Evolutionary conservation across 208 protist species (phyloP), one percentile per base, ranked within the genome.

Genomic region (Crithidia thermophila): DNA sequence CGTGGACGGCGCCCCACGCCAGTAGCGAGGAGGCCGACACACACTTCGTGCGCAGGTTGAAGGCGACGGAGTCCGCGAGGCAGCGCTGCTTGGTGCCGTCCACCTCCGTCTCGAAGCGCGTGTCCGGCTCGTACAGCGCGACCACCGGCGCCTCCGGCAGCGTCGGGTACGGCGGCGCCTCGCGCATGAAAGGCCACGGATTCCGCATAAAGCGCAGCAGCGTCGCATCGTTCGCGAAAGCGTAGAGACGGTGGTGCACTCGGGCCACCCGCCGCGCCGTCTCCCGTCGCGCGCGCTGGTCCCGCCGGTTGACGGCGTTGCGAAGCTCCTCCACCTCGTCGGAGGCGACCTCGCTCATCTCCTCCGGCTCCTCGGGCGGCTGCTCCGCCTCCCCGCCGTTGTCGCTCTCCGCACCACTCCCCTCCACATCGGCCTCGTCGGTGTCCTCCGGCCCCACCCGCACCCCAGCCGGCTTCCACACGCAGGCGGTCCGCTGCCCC

Each of bases 241-340:
- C 91, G 72, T 86, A 97, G 14, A 93, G 63, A 10, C 81, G 80
- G 33, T 65, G 53, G 65, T 79, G 63, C 25, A 97, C 77, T 8
- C 89, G 67, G 5, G 75, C 85, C 18, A 67, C 74, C 10, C 88
- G 85, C 11, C 69, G 85, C 16, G 78, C 68, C 8, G 43, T 68
- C 33, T 67, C 62, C 21, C 80, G 65, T 49, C 61, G 65, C 4
- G 62, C 55, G n/a, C 67, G 66, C 21, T 62, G 43, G 36, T 76
- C 52, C n/a, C 56, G 60, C 23, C 76, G 66, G 47, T 81, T 65
- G 27, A 83, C 52, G 4, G 73, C 72, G 30, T 76, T 64, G 36
- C 63, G 75, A 75, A 93, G 72, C 66, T 95, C 89, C 34, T 89
- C 84, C 43, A 95, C 67, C 11, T 95, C 86, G 14, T 93, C 89